Evolutionary conservation across 176 grass and related monocot genomes (phyloP), one percentile per base, ranked within the genome.

Genomic region (Saccharum spontaneum): DNA sequence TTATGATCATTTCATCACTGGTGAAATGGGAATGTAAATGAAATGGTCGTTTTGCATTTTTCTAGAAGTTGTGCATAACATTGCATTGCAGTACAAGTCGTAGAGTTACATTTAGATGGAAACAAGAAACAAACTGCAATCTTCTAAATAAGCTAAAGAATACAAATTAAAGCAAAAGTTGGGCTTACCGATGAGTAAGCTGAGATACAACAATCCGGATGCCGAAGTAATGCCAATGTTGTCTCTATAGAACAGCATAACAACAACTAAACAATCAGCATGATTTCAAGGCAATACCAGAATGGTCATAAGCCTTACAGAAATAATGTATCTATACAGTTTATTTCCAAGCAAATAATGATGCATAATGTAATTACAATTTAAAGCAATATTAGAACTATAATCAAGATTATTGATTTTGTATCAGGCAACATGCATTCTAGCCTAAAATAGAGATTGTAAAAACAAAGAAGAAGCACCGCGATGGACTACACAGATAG

Each of bases 141-240:
- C 6, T 10, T 2, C 23, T 62, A n/a, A 33, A 33, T 31, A 69
- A 81, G 43, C 28, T 70, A 40, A 69, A 15, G 8, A 78, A 45
- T 60, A 83, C 30, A 83, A 82, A 81, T 4, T 73, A 17, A 89
- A 88, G 30, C 13, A 82, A 34, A 38, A 69, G 66, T 43, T 36
- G 72, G 39, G 7, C 90, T 63, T 94, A 99, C 97, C 41, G 93
- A 92, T 69, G 97, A 99, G 55, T 99, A 96, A 73, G 92, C 93
- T 88, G 94, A 99, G 67, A 99, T 96, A 80, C 94, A 99, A 55
- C 97, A 99, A 89, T 99, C 97, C 22, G 97, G 97, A 96, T 96
- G 94, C 8, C 97, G 86, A 82, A 99, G 94, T 79, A 99, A 88
- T 90, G 97, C 90, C 82, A 99, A 89, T 61, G 90, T 90, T 80